These are phyloP conservation scores for Begonia peltatifolia DNA, from an alignment of 306 rosid genomes.

Conservation along the genomic window DNA sequence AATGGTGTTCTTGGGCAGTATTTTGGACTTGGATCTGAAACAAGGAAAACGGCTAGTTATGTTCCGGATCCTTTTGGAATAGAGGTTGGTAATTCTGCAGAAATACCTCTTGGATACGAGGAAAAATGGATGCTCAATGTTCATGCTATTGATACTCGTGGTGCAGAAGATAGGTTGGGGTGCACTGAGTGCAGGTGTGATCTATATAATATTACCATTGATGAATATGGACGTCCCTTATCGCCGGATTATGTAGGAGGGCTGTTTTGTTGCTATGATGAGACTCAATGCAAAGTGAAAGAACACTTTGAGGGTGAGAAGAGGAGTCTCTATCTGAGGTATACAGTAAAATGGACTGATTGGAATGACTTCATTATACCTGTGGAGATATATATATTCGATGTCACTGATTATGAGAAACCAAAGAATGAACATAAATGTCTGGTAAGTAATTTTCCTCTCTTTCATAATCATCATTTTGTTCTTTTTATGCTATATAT, in stretches of 20 bases:
- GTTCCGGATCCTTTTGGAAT: slow-evolving; percentile 61
- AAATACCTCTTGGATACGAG: slow-evolving; percentile 46
- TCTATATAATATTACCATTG: slow-evolving; percentile 46
- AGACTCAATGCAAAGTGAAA: slow-evolving; percentile 34
- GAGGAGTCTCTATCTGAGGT: slow-evolving; percentile 49
- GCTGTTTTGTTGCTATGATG: slow-evolving; percentile 40
- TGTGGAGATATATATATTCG: slow-evolving; percentile 44
- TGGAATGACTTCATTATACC: slow-evolving; percentile 55
- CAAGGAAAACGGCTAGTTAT: slow-evolving; percentile 33
- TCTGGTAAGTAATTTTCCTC: slow-evolving; percentile 17
- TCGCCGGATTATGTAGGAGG: slow-evolving; percentile 42
- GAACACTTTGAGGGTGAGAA: slow-evolving; percentile 27
- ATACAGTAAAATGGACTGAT: slow-evolving; percentile 61
- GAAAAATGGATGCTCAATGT: slow-evolving; percentile 59
- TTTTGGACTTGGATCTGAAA: slow-evolving; percentile 63
- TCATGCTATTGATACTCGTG: slow-evolving; percentile 73
- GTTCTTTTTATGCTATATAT: too few species aligned
- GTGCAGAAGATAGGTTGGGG: slow-evolving; percentile 33
- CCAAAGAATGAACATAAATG: slow-evolving; percentile 25
- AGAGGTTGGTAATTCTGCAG: slow-evolving; percentile 42
- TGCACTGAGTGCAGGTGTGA: slow-evolving; percentile 59
- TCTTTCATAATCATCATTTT: background rate
- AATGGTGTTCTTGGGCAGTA: slow-evolving; percentile 16
- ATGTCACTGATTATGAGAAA: slow-evolving; percentile 45
- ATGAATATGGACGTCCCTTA: slow-evolving; percentile 22